These are phyloP conservation scores for Aspergillus fructus DNA, from an alignment of 2,329 filamentous ascomycete genomes.

Conservation along the genomic window DNA sequence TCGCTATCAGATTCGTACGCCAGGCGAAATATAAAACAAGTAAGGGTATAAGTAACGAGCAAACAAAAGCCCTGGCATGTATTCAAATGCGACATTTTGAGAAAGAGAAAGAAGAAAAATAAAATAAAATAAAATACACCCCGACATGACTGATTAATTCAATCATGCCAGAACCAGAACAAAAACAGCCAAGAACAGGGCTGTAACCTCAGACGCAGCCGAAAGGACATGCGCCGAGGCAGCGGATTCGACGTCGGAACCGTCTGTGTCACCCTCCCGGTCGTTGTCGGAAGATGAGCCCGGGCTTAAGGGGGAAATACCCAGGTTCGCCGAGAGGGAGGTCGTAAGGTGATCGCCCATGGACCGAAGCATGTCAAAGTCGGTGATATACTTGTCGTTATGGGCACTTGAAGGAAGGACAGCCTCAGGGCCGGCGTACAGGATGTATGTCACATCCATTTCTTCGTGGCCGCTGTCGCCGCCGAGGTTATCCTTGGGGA, in stretches of 20 bases:
- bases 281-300: neutral
- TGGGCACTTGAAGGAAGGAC: constrained; percentile 28
- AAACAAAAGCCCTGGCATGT: too few relatives aligned
- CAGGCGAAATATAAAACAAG: neutral
- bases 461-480: constrained; percentile 27
- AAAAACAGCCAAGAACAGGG: neutral
- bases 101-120: constrained; percentile 19
- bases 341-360: constrained; percentile 29
- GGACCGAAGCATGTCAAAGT: constrained; percentile 27
- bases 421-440: constrained; percentile 28
- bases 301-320: constrained; percentile 6
- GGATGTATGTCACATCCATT: constrained; percentile 32
- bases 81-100: neutral
- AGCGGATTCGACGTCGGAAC: neutral
- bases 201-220: neutral
- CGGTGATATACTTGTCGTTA: constrained; percentile 29
- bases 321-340: constrained; percentile 23
- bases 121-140: neutral
- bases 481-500: constrained; percentile 28
- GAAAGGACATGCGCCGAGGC: neutral
- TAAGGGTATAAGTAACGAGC: too few relatives aligned
- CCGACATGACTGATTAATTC: neutral
- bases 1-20: neutral
- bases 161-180: neutral
- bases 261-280: neutral